These are phyloP conservation scores for Phytopythium kandeliae DNA, from an alignment of 352 stramenopile species.

Conservation along the genomic window DNA sequence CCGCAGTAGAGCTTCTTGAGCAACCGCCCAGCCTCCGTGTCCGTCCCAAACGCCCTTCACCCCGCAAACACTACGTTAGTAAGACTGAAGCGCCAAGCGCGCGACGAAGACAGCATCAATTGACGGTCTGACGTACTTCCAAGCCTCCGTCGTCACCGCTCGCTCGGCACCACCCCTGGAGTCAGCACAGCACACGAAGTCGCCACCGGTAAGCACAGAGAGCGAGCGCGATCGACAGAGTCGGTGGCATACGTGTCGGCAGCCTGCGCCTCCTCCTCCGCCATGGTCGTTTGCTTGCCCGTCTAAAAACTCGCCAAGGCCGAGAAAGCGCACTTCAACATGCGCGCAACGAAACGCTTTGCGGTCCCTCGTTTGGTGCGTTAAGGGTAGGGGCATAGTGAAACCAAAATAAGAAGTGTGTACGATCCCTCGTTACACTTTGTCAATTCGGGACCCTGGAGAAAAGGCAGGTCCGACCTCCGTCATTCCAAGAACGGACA, in stretches of 20 bases:
- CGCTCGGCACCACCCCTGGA: neutral
- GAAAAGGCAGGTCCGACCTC: too few relatives aligned
- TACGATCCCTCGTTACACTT: neutral
- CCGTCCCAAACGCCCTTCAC: constrained; percentile 56
- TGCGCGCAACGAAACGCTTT: neutral
- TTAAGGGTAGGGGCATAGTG: neutral
- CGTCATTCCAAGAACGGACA: too few relatives aligned
- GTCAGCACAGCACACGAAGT: neutral
- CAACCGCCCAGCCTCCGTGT: constrained; percentile 66
- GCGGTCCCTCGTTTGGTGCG: neutral
- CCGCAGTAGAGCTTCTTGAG: constrained; percentile 75
- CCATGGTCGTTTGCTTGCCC: neutral
- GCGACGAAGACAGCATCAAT: neutral
- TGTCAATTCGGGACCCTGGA: neutral
- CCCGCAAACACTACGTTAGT: neutral
- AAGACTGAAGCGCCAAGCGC: too few relatives aligned
- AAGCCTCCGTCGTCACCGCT: constrained; percentile 18
- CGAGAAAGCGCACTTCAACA: constrained; percentile 5
- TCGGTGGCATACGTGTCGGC: neutral
- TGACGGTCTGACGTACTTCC: constrained; percentile 33
- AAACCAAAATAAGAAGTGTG: neutral
- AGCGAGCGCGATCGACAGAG: too few relatives aligned
- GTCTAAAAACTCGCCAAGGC: too few relatives aligned
- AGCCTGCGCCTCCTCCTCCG: neutral
- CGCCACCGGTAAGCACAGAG: neutral